Evolutionary conservation across 805 yeast species (phyloP).

Genomic region (Metschnikowia aberdeeniae): DNA sequence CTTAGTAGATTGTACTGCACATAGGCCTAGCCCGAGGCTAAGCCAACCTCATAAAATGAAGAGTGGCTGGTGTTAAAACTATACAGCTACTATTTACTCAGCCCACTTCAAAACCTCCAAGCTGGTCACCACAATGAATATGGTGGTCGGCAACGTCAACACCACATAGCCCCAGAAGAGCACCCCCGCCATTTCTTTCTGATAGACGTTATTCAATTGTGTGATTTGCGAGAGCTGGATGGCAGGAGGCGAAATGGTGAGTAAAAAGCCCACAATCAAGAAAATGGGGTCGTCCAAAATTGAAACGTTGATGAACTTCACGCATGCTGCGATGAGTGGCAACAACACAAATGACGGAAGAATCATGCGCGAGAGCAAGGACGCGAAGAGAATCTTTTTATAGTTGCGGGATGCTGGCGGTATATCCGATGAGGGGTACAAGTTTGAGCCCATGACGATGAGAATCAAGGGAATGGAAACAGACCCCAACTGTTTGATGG

Average conservation of each 20-base stretch:
- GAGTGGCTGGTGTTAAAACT: too few relatives aligned
- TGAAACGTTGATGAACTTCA: conserved; percentile 59
- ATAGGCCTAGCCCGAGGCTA: background rate
- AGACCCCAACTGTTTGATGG: conserved; percentile 63
- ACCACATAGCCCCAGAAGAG: conserved; percentile 80
- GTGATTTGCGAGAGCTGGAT: conserved; percentile 79
- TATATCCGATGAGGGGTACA: conserved; percentile 63
- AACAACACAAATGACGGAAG: conserved; percentile 64
- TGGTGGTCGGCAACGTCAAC: conserved; percentile 71
- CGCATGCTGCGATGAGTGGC: conserved; percentile 62
- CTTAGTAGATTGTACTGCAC: conserved; percentile 2
- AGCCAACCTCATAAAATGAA: too few relatives aligned
- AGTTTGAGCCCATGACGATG: conserved; percentile 74
- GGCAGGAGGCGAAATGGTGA: conserved; percentile 80
- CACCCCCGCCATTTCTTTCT: conserved; percentile 79
- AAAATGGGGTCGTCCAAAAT: conserved; percentile 80
- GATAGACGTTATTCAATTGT: conserved; percentile 69
- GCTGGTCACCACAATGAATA: conserved; percentile 63
- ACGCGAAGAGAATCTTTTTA: conserved; percentile 59
- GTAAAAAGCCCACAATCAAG: conserved; percentile 67
- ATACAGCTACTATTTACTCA: background rate
- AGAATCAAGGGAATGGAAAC: conserved; percentile 76
- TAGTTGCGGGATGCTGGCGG: conserved; percentile 65
- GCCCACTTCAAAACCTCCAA: conserved; percentile 59
- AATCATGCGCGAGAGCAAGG: conserved; percentile 74